Evolutionary conservation across 495 filamentous ascomycete species (phyloP).

Genomic region (Xylaria flabelliformis): DNA sequence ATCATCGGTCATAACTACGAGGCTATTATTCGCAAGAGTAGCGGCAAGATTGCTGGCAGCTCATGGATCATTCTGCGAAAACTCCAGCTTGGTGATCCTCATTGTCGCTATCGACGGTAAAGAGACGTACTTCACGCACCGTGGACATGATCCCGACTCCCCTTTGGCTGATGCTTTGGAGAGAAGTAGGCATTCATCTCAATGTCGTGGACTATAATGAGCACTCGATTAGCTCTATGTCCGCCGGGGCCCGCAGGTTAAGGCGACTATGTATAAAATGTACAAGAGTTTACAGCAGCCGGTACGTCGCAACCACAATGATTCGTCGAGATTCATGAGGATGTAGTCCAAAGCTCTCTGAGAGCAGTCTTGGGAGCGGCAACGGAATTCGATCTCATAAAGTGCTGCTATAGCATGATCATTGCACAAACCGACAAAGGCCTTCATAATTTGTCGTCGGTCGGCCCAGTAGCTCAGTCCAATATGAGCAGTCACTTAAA

Average conservation of each 20-base stretch:
- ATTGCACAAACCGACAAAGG: constrained; percentile 20
- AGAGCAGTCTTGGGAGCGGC: constrained; percentile 87
- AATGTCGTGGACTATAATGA: constrained; percentile 97
- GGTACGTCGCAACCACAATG: constrained; percentile 76
- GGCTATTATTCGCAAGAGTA: constrained; percentile 87
- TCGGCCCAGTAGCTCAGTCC: constrained; percentile 60
- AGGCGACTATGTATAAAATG: constrained; percentile 93
- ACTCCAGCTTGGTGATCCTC: constrained; percentile 90
- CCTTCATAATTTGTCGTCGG: constrained; percentile 61
- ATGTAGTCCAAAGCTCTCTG: constrained; percentile 92
- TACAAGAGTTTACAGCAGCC: constrained; percentile 60
- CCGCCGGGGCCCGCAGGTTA: constrained; percentile 70
- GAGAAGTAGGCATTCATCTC: constrained; percentile 80
- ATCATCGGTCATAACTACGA: constrained; percentile 97
- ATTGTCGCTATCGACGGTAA: constrained; percentile 81
- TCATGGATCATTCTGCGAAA: constrained; percentile 92
- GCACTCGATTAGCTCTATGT: constrained; percentile 68
- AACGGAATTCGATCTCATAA: constrained; percentile 67
- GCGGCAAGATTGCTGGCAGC: constrained; percentile 92
- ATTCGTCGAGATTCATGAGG: constrained; percentile 95
- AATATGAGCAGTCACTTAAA: constrained; percentile 50
- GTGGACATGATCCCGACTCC: constrained; percentile 90
- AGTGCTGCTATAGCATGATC: constrained; percentile 14
- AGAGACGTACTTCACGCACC: constrained; percentile 76
- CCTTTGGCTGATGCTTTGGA: constrained; percentile 83